These are phyloP conservation scores for Vaccinium myrtillus DNA, from an alignment of 148 eudicot species.

Conservation along the genomic window DNA sequence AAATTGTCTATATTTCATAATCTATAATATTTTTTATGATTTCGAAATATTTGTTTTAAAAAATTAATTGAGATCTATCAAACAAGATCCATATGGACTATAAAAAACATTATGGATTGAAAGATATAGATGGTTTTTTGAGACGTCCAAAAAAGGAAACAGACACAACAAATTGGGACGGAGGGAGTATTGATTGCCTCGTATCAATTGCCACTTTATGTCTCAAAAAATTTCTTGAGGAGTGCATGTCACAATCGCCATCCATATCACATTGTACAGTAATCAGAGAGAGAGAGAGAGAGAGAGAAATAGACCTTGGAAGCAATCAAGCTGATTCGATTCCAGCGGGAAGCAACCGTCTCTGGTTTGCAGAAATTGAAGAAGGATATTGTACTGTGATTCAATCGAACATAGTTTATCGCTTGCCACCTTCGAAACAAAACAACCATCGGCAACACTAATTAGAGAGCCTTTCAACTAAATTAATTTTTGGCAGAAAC, in stretches of 20 bases:
- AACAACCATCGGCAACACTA: constrained; percentile 7
- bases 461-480: neutral
- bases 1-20: too few relatives aligned
- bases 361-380: constrained; percentile 61
- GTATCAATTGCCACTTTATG: neutral
- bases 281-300: neutral
- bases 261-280: neutral
- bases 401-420: constrained; percentile 66
- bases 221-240: neutral
- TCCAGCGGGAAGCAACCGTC: constrained; percentile 76
- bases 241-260: neutral
- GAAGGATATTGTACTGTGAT: constrained; percentile 80
- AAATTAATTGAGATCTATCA: too few relatives aligned
- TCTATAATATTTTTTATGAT: too few relatives aligned
- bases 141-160: too few relatives aligned
- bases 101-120: too few relatives aligned
- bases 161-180: too few relatives aligned
- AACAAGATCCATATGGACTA: too few relatives aligned
- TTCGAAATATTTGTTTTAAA: too few relatives aligned
- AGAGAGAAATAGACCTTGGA: constrained; percentile 50
- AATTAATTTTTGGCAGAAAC: too few relatives aligned
- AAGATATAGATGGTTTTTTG: too few relatives aligned
- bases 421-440: constrained; percentile 86
- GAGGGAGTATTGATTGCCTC: too few relatives aligned
- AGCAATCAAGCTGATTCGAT: constrained; percentile 63